Base-by-base conservation (phyloP, 257 asterid species). In the Pogostemon cablin region DNA sequence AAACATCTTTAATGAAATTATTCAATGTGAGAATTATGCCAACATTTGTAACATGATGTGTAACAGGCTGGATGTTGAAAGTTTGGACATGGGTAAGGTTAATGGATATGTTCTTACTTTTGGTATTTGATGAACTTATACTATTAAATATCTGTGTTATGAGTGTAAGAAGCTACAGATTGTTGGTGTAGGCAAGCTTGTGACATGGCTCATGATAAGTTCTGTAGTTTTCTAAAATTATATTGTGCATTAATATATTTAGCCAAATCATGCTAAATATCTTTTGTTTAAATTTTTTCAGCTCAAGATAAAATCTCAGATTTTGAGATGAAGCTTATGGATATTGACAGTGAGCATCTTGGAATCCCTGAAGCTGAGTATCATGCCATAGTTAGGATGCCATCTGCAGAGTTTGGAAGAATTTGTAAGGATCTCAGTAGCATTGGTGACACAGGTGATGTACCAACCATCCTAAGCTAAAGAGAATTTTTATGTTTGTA, bases 321-420 rank as follows among this genome's bases (percentile, higher is more conserved):
- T 75, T 86, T 86, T 71, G 86, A 84, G 82, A 84, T 84, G 91
- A 84, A 86, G 83, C 89, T 86, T 25, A 86, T 86, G 91, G 87
- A 84, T 72, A 84, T 86, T 11, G 91, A 86, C 76, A 86, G 91
- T 10, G 89, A 86, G 81, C 91, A 86, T 58, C 82, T 86, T 9
- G 91, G 89, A 37, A 86, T 86, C 34, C 91, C 91, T 1, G 91
- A 86, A 72, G 89, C 89, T 37, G 91, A 84, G 70, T 86, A 86
- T 64, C 91, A 86, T 44, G 86, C 91, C 9, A 86, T 86, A 40
- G 89, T 86, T 10, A 79, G 87, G 71, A 86, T 86, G 91, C 91
- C 91, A 15, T 86, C 91, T 40, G 66, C 84, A 2, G 91, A 84
- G 74, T 86, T 86, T 72, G 79, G 83, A 12, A 84, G 89, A 71